phyloP scores from a whole-genome alignment of 192 early-diverging fungal genomes.

The Coemansia sp. region DNA sequence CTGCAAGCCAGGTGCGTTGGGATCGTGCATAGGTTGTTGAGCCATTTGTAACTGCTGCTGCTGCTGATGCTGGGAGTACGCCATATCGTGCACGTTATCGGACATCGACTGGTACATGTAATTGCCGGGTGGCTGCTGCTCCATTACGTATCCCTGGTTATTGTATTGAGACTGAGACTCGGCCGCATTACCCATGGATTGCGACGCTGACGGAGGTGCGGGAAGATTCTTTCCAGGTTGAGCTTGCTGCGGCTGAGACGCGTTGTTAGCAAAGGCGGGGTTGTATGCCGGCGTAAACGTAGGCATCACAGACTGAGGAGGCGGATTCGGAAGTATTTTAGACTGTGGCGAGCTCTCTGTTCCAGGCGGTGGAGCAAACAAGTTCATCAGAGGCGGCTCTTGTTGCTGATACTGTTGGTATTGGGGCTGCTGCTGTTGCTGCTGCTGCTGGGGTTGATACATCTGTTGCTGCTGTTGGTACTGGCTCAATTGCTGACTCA shows the following conservation, averaged over 20 bases:
- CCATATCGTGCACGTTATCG: background rate
- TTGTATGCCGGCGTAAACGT: slow-evolving; percentile 34
- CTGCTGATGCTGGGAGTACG: slow-evolving; percentile 4
- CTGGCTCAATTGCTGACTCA: slow-evolving; percentile 15
- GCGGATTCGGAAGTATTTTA: slow-evolving; percentile 27
- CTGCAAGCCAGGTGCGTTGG: background rate
- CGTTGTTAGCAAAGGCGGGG: slow-evolving; percentile 20
- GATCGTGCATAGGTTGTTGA: slow-evolving; percentile 9
- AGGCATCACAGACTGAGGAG: slow-evolving; percentile 21
- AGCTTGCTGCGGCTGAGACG: slow-evolving; percentile 9
- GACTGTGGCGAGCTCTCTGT: slow-evolving; percentile 17
- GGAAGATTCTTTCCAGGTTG: slow-evolving; percentile 7
- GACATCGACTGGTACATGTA: slow-evolving; percentile 1
- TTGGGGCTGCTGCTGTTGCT: background rate
- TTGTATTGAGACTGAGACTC: slow-evolving; percentile 12
- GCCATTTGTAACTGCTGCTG: background rate
- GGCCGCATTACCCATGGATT: slow-evolving; percentile 3
- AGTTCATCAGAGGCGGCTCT: slow-evolving; percentile 34
- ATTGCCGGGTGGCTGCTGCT: slow-evolving; percentile 3
- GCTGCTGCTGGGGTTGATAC: slow-evolving; percentile 12
- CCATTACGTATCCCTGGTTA: background rate
- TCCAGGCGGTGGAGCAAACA: slow-evolving; percentile 43
- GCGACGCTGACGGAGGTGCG: background rate
- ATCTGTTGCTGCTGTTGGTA: slow-evolving; percentile 1
- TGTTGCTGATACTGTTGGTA: slow-evolving; percentile 28